A percentile compares a stretch with the other conserved stretches of the same genome.
phyloP scores from a whole-genome alignment of 805 yeast species.

The Ogataea polymorpha region DNA sequence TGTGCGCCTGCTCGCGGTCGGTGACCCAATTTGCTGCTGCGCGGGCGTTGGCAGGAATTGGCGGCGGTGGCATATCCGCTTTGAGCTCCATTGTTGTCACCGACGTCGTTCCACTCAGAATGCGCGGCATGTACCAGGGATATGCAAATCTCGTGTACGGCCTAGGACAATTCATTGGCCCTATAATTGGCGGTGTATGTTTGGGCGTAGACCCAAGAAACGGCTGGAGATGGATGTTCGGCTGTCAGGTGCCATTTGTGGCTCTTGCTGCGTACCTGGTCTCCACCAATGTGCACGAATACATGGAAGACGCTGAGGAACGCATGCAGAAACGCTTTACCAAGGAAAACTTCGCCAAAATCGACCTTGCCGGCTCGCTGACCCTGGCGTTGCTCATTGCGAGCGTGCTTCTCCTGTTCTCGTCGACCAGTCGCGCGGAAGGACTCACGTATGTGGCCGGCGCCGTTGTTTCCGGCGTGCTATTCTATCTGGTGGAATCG shows the following conservation, averaged over 20 bases:
- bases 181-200: slow-evolving; percentile 42
- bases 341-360: slow-evolving; percentile 32
- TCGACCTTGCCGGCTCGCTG: slow-evolving; percentile 42
- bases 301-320: slow-evolving; percentile 23
- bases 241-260: slow-evolving; percentile 39
- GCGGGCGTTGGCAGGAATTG: slow-evolving; percentile 57
- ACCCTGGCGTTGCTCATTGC: slow-evolving; percentile 34
- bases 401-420: slow-evolving; percentile 34
- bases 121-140: slow-evolving; percentile 54
- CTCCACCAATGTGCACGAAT: slow-evolving; percentile 33
- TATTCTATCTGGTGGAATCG: slow-evolving; percentile 35
- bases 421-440: slow-evolving; percentile 17
- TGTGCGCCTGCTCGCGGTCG: slow-evolving; percentile 39
- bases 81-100: slow-evolving; percentile 50
- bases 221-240: slow-evolving; percentile 47
- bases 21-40: slow-evolving; percentile 46
- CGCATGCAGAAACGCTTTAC: slow-evolving; percentile 29
- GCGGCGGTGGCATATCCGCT: slow-evolving; percentile 55
- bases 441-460: slow-evolving; percentile 14
- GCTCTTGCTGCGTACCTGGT: slow-evolving; percentile 28
- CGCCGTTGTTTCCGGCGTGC: slow-evolving; percentile 13
- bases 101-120: slow-evolving; percentile 51
- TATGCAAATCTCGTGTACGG: slow-evolving; percentile 40
- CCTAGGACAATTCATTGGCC: slow-evolving; percentile 41
- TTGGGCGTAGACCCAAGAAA: slow-evolving; percentile 30